Evolutionary conservation across 225 moss, liverwort and hornwort species (phyloP).

Genomic region (Sphagnum tenellum): DNA sequence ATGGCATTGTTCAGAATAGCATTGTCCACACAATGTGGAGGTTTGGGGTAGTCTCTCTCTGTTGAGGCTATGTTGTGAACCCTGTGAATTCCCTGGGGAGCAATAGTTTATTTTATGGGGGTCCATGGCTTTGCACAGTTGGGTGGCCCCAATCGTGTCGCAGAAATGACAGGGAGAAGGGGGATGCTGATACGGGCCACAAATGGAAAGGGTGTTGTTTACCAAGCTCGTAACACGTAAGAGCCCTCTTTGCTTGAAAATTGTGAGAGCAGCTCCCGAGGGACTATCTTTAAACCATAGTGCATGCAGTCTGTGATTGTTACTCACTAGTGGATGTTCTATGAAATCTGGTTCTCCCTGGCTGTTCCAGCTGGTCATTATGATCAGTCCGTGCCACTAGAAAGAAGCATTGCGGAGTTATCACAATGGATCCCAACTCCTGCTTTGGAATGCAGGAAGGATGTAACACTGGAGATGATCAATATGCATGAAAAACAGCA

Average conservation of each 20-base stretch:
- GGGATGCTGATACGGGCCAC: slow-evolving; percentile 95
- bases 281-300: too few relatives aligned
- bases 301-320: too few relatives aligned
- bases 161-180: slow-evolving; percentile 98
- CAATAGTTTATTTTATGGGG: too few relatives aligned
- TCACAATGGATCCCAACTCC: too few relatives aligned
- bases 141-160: slow-evolving; percentile 92
- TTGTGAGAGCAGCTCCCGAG: too few relatives aligned
- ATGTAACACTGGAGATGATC: slow-evolving; percentile 98
- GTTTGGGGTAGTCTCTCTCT: not conserved
- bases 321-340: too few relatives aligned
- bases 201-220: slow-evolving; percentile 92
- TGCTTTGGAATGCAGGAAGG: slow-evolving; percentile 49
- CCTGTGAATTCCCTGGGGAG: not conserved
- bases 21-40: too few relatives aligned
- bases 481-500: slow-evolving; percentile 99
- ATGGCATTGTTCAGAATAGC: too few relatives aligned
- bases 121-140: slow-evolving; percentile 30
- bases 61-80: not conserved
- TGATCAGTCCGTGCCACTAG: too few relatives aligned
- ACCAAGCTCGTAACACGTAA: slow-evolving; percentile 94
- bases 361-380: not conserved
- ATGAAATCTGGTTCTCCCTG: not conserved
- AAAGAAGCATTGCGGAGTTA: too few relatives aligned
- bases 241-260: not conserved